Percentiles rank a stretch among this genome's conserved stretches.
Evolutionary conservation across 176 grass and related monocot genomes (phyloP).

Genomic region (Aegilops tauschii): DNA sequence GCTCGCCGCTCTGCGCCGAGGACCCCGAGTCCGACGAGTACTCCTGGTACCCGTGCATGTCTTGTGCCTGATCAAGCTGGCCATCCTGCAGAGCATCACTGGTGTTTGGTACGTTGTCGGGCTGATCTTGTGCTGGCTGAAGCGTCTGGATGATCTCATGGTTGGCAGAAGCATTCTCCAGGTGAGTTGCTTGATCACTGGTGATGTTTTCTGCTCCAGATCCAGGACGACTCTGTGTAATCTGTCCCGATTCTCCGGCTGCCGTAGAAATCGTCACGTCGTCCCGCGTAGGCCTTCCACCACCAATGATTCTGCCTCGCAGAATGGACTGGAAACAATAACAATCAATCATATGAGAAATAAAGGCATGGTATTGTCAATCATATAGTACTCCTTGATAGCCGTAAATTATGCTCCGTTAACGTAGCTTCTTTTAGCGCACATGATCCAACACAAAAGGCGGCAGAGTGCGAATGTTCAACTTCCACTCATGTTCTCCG

Average conservation of each 20-base stretch:
- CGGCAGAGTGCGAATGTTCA: neutral
- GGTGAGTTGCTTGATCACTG: neutral
- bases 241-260: conserved; percentile 50
- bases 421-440: neutral
- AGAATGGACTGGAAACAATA: conserved; percentile 62
- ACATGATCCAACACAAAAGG: neutral
- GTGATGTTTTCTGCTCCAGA: conserved; percentile 29
- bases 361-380: too few relatives aligned
- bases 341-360: conserved; percentile 13
- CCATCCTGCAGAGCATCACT: neutral
- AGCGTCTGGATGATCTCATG: conserved; percentile 14
- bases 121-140: conserved; percentile 21
- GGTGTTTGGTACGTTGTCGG: neutral
- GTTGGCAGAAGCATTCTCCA: neutral
- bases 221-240: conserved; percentile 47
- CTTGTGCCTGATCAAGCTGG: conserved; percentile 23
- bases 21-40: conserved; percentile 39
- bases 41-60: conserved; percentile 25
- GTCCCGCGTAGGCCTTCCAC: conserved; percentile 26
- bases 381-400: too few relatives aligned
- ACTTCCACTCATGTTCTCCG: neutral
- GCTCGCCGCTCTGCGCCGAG: conserved; percentile 6
- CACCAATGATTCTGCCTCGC: conserved; percentile 55
- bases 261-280: conserved; percentile 31
- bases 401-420: too few relatives aligned